Conservation (phyloP, 75 land plant species). For the Sequoia sempervirens region DNA sequence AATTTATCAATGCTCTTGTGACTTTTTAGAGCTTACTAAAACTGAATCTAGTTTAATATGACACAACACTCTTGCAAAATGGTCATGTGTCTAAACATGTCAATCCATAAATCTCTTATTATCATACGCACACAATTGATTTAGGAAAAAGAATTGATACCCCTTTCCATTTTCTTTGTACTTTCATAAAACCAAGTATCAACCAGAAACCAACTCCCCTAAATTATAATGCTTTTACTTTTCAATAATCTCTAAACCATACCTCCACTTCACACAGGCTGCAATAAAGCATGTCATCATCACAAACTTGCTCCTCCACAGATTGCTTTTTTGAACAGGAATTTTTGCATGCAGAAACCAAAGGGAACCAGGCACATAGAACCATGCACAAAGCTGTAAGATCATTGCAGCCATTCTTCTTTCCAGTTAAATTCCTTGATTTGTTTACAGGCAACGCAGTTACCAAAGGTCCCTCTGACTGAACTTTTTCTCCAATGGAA, state of each 20-base stretch:
- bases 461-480: slow-evolving; percentile 12
- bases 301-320: slow-evolving; percentile 46
- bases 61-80: background rate
- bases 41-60: background rate
- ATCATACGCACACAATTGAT: background rate
- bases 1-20: background rate
- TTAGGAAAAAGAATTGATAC: background rate
- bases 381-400: background rate
- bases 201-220: background rate
- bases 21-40: background rate
- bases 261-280: slow-evolving; percentile 94
- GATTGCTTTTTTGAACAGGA: slow-evolving; percentile 20
- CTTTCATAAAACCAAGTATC: background rate
- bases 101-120: background rate
- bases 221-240: background rate
- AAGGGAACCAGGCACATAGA: slow-evolving; percentile 24
- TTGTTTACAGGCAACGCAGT: slow-evolving; percentile 10
- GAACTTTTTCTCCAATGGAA: slow-evolving; percentile 16
- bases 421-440: background rate
- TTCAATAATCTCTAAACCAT: background rate
- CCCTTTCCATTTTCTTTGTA: background rate
- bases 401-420: slow-evolving; percentile 6
- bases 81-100: background rate
- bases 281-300: slow-evolving; percentile 89
- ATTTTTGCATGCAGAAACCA: slow-evolving; percentile 26